Evolutionary conservation across 257 asterid genomes (phyloP), one percentile per base, ranked within the genome.

Genomic region (Primulina huaijiensis): DNA sequence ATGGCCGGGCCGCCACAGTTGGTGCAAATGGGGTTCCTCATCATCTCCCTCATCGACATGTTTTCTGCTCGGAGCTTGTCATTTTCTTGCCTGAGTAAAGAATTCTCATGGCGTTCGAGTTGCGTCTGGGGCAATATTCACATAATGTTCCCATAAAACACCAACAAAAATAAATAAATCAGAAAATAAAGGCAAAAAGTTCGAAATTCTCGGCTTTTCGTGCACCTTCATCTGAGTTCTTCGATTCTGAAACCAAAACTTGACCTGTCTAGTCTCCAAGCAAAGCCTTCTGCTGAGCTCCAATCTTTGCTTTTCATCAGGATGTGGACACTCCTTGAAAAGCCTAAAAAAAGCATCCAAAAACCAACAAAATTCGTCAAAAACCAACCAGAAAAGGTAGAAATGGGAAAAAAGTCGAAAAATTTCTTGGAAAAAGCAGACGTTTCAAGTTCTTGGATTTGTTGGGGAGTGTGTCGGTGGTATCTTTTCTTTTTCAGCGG

Each of bases 401-500:
- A 14, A 31, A 12, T 25, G 9, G 38, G 14, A 17, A 27, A 57
- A 52, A 56, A 52, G 9, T 50, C 11, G 58, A 74, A 23, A 29
- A 17, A 21, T 46, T 34, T 50, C 17, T 7, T 62, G 12, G 38
- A 46, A 23, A 60, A 40, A 38, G 29, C 73, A 60, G 84, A 91
- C 97, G 95, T 73, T 64, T 92, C 97, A 14, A 93, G 97, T 72
- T 93, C 96, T 82, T 93, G 99, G 72, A 93, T 93, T 85, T 93
- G 99, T 76, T 89, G 96, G 60, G 97, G 99, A 33, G 97, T 93
- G 88, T 93, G 99, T 74, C 99, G 96, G 89, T 91, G 96, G 81
- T 91, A 91, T 81, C 96, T 79, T 75, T 93, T 93, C 80, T 90
- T 90, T 78, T 87, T 79, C 23, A 95, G 95, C 2, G 96, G 97